These are phyloP conservation scores for Pythium apleroticum DNA, from an alignment of 352 stramenopile genomes.

Conservation along the genomic window DNA sequence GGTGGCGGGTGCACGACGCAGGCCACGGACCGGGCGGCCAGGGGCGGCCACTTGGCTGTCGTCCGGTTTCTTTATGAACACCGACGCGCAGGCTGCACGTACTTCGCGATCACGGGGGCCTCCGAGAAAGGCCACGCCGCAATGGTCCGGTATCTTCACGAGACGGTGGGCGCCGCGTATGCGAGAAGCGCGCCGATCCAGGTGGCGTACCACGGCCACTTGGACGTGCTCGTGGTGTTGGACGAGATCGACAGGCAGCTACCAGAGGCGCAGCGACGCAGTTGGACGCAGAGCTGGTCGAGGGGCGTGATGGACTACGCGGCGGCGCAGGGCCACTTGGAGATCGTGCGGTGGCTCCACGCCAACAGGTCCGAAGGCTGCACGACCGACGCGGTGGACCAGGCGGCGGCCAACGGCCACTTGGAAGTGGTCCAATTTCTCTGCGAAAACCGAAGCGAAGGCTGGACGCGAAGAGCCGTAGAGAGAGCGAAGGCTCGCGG, in stretches of 20 bases:
- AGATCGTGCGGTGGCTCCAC: not conserved
- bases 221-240: not conserved
- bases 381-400: not conserved
- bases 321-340: not conserved
- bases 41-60: not conserved
- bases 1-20: not conserved
- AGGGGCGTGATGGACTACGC: not conserved
- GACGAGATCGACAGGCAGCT: not conserved
- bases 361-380: not conserved
- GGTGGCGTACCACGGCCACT: not conserved
- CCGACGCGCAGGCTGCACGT: constrained; percentile 4
- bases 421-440: constrained; percentile 4
- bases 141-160: constrained; percentile 1
- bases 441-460: not conserved
- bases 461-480: not conserved
- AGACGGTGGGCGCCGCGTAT: not conserved
- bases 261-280: not conserved
- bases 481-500: not conserved
- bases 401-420: not conserved
- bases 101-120: not conserved
- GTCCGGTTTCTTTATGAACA: constrained; percentile 2
- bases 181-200: not conserved
- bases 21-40: not conserved
- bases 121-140: not conserved
- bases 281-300: not conserved